These are phyloP conservation scores for Lachancea nothofagi DNA, from an alignment of 805 yeast genomes.

Conservation along the genomic window DNA sequence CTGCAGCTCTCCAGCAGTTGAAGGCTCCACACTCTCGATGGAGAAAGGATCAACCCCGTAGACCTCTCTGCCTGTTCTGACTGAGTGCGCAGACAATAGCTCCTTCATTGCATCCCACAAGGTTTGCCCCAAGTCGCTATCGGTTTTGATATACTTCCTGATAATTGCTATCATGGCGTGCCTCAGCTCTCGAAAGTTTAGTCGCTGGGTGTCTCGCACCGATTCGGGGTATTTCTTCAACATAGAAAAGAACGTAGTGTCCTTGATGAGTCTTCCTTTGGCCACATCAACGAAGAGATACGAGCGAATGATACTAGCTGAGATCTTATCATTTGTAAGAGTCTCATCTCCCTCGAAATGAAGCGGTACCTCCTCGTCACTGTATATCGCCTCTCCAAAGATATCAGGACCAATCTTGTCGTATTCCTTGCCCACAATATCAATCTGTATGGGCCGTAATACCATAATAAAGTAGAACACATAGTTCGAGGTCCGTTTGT, in stretches of 20 bases:
- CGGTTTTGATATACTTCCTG: background rate
- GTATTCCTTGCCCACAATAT: background rate
- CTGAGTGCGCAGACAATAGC: background rate
- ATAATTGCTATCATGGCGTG: background rate
- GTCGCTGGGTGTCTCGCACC: background rate
- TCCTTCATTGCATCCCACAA: background rate
- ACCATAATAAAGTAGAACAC: background rate
- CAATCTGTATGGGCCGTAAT: background rate
- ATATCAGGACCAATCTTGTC: background rate
- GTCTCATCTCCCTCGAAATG: background rate
- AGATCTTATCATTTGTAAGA: background rate
- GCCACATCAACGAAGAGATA: background rate
- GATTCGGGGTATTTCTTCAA: background rate
- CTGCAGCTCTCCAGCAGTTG: background rate
- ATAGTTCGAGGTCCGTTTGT: background rate
- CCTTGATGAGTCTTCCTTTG: background rate
- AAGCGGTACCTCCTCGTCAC: background rate
- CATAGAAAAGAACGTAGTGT: background rate
- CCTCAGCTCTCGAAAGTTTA: background rate
- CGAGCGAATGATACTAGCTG: background rate
- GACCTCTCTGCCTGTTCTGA: background rate
- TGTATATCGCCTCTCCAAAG: background rate
- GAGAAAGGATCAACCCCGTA: background rate
- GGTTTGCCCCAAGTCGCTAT: background rate
- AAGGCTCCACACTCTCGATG: background rate